Conservation (phyloP, 108 stramenopile species). For the Poteriospumella lacustris region DNA sequence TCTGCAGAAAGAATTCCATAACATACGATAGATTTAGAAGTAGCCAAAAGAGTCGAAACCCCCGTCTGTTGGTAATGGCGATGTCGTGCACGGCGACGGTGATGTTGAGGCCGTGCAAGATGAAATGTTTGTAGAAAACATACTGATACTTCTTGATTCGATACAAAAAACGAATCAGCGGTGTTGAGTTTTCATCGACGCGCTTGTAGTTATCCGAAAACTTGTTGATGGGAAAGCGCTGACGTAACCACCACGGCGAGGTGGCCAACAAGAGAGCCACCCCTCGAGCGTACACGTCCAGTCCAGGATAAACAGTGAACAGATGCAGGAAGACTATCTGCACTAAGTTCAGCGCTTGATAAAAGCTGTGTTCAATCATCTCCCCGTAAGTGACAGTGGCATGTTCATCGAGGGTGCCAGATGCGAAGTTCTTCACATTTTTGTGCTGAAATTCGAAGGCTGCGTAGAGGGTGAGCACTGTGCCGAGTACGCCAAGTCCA, state of each 20-base stretch:
- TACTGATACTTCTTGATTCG: conserved; percentile 77
- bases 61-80: not conserved
- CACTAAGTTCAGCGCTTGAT: conserved; percentile 66
- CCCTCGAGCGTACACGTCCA: conserved; percentile 33
- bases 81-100: conserved; percentile 39
- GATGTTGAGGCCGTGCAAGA: conserved; percentile 71
- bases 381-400: conserved; percentile 73
- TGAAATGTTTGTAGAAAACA: conserved; percentile 73
- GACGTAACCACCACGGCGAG: conserved; percentile 62
- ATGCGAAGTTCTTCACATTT: conserved; percentile 55
- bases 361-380: conserved; percentile 79
- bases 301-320: conserved; percentile 10
- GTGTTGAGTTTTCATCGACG: conserved; percentile 18
- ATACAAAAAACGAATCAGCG: conserved; percentile 50
- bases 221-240: conserved; percentile 65
- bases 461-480: conserved; percentile 59
- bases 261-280: conserved; percentile 44
- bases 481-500: conserved; percentile 58
- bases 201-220: conserved; percentile 50
- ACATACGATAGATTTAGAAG: conserved; percentile 66
- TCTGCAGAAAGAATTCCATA: conserved; percentile 79
- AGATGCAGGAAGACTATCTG: conserved; percentile 64
- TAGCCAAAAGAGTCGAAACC: conserved; percentile 69
- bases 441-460: conserved; percentile 67
- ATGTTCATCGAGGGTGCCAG: conserved; percentile 60